Evolutionary conservation across 176 grass and related monocot species (phyloP).

Genomic region (Typha latifolia): DNA sequence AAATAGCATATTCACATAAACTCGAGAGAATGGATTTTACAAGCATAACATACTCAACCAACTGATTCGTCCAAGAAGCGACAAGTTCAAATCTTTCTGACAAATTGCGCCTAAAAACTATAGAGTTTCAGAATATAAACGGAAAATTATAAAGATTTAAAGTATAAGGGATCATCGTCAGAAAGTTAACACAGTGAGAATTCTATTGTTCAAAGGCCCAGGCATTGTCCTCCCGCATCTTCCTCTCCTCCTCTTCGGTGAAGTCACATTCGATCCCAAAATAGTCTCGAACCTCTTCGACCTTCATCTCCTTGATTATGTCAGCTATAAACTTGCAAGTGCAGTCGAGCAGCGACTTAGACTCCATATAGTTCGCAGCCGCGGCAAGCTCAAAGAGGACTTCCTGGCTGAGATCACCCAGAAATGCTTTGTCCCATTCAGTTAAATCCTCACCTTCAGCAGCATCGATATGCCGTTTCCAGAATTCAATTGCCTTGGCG

Average conservation of each 20-base stretch:
- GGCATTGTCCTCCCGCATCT: not conserved
- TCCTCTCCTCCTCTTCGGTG: conserved; percentile 9
- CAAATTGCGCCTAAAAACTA: too few species aligned
- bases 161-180: not conserved
- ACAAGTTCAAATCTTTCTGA: too few species aligned
- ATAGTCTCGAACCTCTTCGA: conserved; percentile 9
- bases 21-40: too few species aligned
- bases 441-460: not conserved
- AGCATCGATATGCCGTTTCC: not conserved
- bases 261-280: conserved; percentile 3
- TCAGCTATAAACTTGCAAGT: not conserved
- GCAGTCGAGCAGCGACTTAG: not conserved
- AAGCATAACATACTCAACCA: too few species aligned
- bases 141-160: not conserved
- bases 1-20: too few species aligned
- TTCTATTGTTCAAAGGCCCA: not conserved
- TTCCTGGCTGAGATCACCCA: not conserved
- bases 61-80: too few species aligned
- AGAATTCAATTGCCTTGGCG: conserved; percentile 12
- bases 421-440: conserved; percentile 5
- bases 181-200: not conserved
- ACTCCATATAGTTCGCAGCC: conserved; percentile 4
- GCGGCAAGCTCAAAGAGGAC: not conserved
- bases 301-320: not conserved
- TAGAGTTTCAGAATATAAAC: not conserved